Percentiles rank a stretch among this genome's conserved stretches.
Evolutionary conservation across 495 filamentous ascomycete genomes (phyloP).

Genomic region (Staphylotrichum tortipilum): DNA sequence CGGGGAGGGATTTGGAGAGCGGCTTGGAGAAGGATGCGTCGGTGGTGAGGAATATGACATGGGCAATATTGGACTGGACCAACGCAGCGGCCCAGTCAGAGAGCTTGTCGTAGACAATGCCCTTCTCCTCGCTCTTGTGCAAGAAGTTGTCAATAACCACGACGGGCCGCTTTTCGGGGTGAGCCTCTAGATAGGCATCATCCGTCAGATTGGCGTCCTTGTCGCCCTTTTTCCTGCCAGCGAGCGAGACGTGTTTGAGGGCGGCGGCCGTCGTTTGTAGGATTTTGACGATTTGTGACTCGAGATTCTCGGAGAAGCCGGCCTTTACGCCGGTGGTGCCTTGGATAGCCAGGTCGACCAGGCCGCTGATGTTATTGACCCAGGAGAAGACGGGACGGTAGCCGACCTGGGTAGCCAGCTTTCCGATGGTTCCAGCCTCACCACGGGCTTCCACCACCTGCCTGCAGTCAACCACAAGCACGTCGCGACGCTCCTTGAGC

Average conservation of each 20-base stretch:
- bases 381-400: conserved; percentile 92
- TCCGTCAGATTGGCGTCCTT: conserved; percentile 65
- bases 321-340: conserved; percentile 90
- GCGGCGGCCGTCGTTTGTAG: conserved; percentile 77
- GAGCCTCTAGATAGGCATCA: conserved; percentile 85
- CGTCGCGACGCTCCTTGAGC: conserved; percentile 65
- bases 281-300: conserved; percentile 86
- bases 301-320: conserved; percentile 89
- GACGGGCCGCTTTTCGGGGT: conserved; percentile 75
- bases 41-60: conserved; percentile 94
- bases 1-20: conserved; percentile 77
- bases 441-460: conserved; percentile 86
- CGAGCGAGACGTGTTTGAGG: conserved; percentile 65
- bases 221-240: conserved; percentile 57
- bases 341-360: conserved; percentile 86
- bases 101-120: conserved; percentile 79
- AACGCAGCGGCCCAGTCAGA: conserved; percentile 85
- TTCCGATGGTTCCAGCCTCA: conserved; percentile 76
- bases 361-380: conserved; percentile 88
- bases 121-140: conserved; percentile 63
- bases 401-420: conserved; percentile 75
- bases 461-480: conserved; percentile 90
- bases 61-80: conserved; percentile 83
- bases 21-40: conserved; percentile 86
- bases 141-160: conserved; percentile 94